Base-by-base conservation (phyloP, 257 asterid genomes). In the Primulina tabacum region DNA sequence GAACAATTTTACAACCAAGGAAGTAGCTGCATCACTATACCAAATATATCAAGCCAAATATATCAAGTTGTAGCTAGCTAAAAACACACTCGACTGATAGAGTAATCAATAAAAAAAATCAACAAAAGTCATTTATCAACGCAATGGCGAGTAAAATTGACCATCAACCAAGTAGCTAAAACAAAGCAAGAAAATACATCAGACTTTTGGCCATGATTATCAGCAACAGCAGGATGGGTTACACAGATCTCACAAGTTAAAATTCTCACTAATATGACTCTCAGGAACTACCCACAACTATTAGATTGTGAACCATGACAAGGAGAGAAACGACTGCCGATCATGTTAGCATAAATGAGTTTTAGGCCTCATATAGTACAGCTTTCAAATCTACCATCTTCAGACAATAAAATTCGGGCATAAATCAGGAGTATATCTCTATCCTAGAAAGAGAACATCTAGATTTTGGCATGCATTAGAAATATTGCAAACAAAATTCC, bases 321-420 rank as follows among this genome's bases (percentile, higher is more conserved):
- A 67, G 53, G 68, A 78, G 72, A 71, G 68, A 65, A 64, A 50
- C 43, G 69, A 74, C 82, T 71, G 88, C 84, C 84, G 40, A 82
- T 79, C 76, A 78, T 72, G 82, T 68, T 82, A 81, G 84, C 68
- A 64, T 64, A 67, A 74, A 78, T 63, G 78, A 78, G 72, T 65
- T 73, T 73, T 28, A 75, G 84, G 78, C 69, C 67, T 9, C 64
- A 40, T 28, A 60, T 8, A 16, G 9, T 56, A 67, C 63, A 74
- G 28, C 61, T 56, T 38, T 57, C 64, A 74, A 60, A 72, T 64
- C 65, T 32, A 72, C 58, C 62, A 73, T 55, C 63, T 61, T 71
- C 37, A 66, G 56, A 57, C 78, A n/a, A 68, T 28, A 47, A 28
- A 60, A 77, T 58, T 59, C 11, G 7, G 34, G 69, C 20, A 63